Conservation (phyloP, 331 rosid genomes). For the Acacia pycnantha region DNA sequence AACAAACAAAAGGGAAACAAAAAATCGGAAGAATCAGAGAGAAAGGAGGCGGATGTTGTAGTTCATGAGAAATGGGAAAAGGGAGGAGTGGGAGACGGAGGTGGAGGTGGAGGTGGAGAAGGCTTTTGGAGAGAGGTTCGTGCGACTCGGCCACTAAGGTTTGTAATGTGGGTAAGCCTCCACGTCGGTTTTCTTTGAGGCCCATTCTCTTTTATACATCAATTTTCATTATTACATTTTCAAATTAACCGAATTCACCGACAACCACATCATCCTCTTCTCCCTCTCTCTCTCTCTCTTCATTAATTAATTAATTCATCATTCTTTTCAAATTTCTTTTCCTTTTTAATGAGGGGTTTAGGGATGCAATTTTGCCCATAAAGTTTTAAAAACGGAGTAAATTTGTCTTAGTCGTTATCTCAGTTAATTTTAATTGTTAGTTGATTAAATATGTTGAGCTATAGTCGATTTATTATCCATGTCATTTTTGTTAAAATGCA, state of each 20-base stretch:
- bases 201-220: constrained; percentile 10
- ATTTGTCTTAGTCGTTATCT: no score
- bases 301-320: neutral
- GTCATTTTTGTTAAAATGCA: no score
- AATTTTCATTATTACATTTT: neutral
- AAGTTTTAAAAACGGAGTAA: no score
- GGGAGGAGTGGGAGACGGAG: constrained; percentile 23
- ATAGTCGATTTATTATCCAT: accelerated
- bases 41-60: constrained; percentile 20
- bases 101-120: neutral
- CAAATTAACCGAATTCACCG: constrained; percentile 18
- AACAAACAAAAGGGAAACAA: neutral
- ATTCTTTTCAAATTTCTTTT: neutral
- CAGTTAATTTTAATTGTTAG: no score
- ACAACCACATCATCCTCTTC: neutral
- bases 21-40: constrained; percentile 10
- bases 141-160: constrained; percentile 50
- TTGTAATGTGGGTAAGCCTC: constrained; percentile 52
- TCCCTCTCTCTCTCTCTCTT: no score
- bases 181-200: constrained; percentile 52
- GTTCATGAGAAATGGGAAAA: constrained; percentile 23
- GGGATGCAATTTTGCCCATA: no score
- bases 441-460: no score
- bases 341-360: neutral
- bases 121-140: constrained; percentile 17